phyloP scores from a whole-genome alignment of 495 filamentous ascomycete species.

The Xylaria scruposa region DNA sequence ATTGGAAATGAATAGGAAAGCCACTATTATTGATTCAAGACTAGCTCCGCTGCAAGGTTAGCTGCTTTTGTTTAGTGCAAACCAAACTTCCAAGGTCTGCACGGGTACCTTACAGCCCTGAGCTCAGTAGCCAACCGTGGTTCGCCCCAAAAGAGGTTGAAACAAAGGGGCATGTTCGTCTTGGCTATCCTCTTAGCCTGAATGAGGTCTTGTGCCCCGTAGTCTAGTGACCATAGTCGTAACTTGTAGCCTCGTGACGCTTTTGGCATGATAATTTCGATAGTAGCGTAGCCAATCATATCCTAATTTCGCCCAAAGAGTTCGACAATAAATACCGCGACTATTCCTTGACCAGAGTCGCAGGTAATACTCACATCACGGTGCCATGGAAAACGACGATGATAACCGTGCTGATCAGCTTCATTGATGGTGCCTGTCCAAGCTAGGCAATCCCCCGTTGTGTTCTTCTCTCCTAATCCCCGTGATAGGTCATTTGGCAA shows the following conservation, averaged over 20 bases:
- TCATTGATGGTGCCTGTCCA: neutral
- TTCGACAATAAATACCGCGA: constrained; percentile 3
- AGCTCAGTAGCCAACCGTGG: neutral
- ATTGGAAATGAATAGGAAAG: constrained; percentile 38
- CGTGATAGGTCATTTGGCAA: constrained; percentile 38
- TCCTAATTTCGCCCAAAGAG: neutral
- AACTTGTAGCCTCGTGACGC: constrained; percentile 4
- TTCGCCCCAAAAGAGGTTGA: constrained; percentile 24
- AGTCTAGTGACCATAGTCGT: neutral
- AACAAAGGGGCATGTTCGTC: constrained; percentile 12
- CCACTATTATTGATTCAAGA: constrained; percentile 25
- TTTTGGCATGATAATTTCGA: constrained; percentile 12
- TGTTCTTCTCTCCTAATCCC: constrained; percentile 30
- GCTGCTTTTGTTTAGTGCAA: constrained; percentile 25
- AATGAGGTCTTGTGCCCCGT: constrained; percentile 12
- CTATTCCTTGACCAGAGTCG: neutral
- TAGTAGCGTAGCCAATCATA: neutral
- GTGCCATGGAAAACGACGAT: neutral
- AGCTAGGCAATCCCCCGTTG: constrained; percentile 12
- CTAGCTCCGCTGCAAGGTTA: constrained; percentile 24
- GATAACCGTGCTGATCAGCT: neutral
- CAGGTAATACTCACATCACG: neutral
- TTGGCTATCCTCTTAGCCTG: constrained; percentile 2
- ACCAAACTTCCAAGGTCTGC: constrained; percentile 30
- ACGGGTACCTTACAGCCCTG: constrained; percentile 43